These are phyloP conservation scores for Bretschneidera sinensis DNA, from an alignment of 345 rosid genomes.

Conservation along the genomic window DNA sequence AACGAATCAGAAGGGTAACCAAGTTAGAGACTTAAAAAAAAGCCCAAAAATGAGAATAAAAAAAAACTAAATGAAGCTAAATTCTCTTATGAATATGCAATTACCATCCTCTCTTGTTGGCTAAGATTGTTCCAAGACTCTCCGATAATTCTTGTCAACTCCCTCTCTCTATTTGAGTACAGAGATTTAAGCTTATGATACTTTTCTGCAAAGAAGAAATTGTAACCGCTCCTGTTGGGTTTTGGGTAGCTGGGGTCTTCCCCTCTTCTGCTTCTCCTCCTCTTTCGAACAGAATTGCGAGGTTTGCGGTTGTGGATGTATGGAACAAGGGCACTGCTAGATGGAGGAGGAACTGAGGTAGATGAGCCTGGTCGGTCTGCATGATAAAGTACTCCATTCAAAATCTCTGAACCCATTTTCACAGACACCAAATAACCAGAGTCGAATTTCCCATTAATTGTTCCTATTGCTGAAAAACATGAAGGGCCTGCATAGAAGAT, in stretches of 20 bases:
- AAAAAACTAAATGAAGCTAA: too few species aligned
- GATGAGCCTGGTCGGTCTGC: conserved; percentile 36
- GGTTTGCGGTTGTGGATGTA: conserved; percentile 11
- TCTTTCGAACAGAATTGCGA: conserved; percentile 30
- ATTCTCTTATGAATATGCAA: background rate
- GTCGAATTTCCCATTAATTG: conserved; percentile 85
- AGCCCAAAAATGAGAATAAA: background rate
- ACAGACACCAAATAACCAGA: conserved; percentile 82
- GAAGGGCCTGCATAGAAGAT: conserved; percentile 22
- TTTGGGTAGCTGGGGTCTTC: conserved; percentile 87
- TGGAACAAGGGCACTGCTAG: conserved; percentile 34
- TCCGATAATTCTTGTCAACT: conserved; percentile 89
- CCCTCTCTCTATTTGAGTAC: conserved; percentile 77
- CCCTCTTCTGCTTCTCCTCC: conserved; percentile 60
- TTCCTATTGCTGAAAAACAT: conserved; percentile 52
- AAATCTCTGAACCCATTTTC: conserved; percentile 67
- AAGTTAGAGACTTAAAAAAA: conserved; percentile 7
- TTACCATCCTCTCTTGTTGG: conserved; percentile 75
- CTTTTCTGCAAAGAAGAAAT: conserved; percentile 90
- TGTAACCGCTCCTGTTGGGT: conserved; percentile 94
- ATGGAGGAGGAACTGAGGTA: conserved; percentile 3
- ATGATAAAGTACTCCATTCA: conserved; percentile 80
- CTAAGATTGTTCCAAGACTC: conserved; percentile 83
- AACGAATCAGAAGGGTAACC: too few species aligned
- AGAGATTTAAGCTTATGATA: conserved; percentile 76